These are phyloP conservation scores for Anacardium occidentale DNA, from an alignment of 345 rosid species.

Conservation along the genomic window DNA sequence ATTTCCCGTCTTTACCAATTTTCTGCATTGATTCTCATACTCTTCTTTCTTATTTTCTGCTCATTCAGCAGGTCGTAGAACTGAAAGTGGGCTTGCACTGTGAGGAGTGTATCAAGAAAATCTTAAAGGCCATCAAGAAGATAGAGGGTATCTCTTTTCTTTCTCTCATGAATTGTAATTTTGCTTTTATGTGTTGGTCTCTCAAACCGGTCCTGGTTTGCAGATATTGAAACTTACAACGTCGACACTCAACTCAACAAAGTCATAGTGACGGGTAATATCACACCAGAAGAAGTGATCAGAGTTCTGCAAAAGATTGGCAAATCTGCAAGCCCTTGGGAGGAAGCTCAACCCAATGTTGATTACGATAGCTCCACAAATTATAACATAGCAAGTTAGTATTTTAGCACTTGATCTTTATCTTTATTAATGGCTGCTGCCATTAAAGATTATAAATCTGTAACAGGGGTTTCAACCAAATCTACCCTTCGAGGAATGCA, in stretches of 20 bases:
- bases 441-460: too few species aligned
- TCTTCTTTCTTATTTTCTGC: not conserved
- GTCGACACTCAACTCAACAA: conserved; percentile 77
- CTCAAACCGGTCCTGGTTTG: not conserved
- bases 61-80: conserved; percentile 57
- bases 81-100: conserved; percentile 78
- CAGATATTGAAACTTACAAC: conserved; percentile 78
- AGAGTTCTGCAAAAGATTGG: conserved; percentile 72
- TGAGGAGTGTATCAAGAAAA: conserved; percentile 73
- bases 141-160: conserved; percentile 47
- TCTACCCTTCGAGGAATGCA: too few species aligned
- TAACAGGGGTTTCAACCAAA: too few species aligned
- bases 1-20: not conserved
- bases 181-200: not conserved
- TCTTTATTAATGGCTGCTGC: too few species aligned
- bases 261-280: conserved; percentile 79
- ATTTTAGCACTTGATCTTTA: too few species aligned
- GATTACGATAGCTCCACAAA: not conserved
- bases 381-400: too few species aligned
- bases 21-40: not conserved
- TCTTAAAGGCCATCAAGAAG: conserved; percentile 84
- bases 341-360: conserved; percentile 16
- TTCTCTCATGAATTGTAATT: not conserved
- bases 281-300: conserved; percentile 65
- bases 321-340: conserved; percentile 63